phyloP scores from a whole-genome alignment of 179 eudicot species.

The Nepenthes alata region DNA sequence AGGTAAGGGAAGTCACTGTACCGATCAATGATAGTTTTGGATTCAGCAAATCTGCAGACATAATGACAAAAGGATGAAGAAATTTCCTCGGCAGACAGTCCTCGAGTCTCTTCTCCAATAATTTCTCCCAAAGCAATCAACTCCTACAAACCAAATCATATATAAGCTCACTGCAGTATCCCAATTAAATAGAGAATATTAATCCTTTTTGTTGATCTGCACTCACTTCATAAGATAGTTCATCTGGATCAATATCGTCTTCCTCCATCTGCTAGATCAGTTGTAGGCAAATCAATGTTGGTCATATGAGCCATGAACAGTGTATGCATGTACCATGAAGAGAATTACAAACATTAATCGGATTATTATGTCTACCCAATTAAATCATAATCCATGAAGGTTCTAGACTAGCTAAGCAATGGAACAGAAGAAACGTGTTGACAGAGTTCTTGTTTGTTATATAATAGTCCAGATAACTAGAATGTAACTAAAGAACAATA shows the following conservation, averaged over 20 bases:
- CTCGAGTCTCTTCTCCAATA: conserved; percentile 52
- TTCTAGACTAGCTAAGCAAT: too few species aligned
- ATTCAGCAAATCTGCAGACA: conserved; percentile 12
- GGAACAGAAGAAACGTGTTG: too few species aligned
- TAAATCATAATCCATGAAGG: too few species aligned
- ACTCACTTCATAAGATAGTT: conserved; percentile 50
- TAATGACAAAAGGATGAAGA: conserved; percentile 27
- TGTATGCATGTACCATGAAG: too few species aligned
- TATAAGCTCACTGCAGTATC: not conserved
- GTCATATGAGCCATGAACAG: too few species aligned
- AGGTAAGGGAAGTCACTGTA: conserved; percentile 2
- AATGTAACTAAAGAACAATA: too few species aligned
- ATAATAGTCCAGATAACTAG: too few species aligned
- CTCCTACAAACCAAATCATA: conserved; percentile 22
- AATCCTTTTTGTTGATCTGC: not conserved
- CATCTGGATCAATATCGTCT: conserved; percentile 61
- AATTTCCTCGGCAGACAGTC: conserved; percentile 34
- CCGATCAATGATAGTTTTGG: conserved; percentile 35
- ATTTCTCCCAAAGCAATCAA: conserved; percentile 45
- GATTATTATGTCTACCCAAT: too few species aligned
- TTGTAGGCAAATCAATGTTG: too few species aligned
- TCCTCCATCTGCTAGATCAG: conserved; percentile 26
- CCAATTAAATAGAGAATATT: not conserved
- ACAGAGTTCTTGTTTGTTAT: too few species aligned
- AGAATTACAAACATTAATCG: too few species aligned